A percentile compares a stretch with the other conserved stretches of the same genome.
Evolutionary conservation across 768 basidiomycete genomes (phyloP).

Genomic region (Lactarius tabidus): DNA sequence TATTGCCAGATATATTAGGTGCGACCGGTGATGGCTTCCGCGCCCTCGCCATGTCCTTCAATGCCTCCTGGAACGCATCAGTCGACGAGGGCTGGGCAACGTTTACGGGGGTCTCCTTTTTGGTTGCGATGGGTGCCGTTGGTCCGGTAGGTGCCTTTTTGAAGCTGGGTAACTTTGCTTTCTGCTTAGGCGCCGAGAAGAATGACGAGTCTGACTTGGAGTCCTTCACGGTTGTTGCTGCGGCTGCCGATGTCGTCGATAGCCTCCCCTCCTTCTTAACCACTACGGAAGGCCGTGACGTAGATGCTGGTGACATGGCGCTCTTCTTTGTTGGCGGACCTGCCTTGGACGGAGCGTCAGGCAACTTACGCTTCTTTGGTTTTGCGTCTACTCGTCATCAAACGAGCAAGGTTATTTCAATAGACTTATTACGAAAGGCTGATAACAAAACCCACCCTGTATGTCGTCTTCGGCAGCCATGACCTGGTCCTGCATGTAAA

Average conservation of each 20-base stretch:
- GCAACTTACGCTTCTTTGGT: constrained; percentile 73
- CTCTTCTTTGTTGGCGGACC: constrained; percentile 63
- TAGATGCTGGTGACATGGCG: constrained; percentile 45
- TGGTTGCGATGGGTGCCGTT: constrained; percentile 32
- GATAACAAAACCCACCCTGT: constrained; percentile 72
- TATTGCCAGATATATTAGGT: constrained; percentile 20
- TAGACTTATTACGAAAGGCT: not conserved
- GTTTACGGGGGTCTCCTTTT: constrained; percentile 53
- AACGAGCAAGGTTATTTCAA: constrained; percentile 32
- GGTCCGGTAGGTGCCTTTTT: constrained; percentile 58
- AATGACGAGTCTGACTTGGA: constrained; percentile 85
- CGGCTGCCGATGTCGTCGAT: constrained; percentile 27
- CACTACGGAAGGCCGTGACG: constrained; percentile 36
- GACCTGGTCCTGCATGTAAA: constrained; percentile 41
- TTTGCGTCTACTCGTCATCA: constrained; percentile 17
- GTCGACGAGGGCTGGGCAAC: constrained; percentile 72
- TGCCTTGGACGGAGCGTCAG: constrained; percentile 43
- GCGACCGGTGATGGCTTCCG: constrained; percentile 54
- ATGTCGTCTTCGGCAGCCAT: constrained; percentile 32
- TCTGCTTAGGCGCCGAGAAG: constrained; percentile 83
- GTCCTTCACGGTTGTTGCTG: constrained; percentile 49
- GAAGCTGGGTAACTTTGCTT: constrained; percentile 80
- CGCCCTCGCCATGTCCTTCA: constrained; percentile 71
- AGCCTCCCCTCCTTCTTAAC: constrained; percentile 57
- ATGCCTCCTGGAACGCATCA: constrained; percentile 79